These are phyloP conservation scores for Kazachstania kunashirensis DNA, from an alignment of 805 yeast genomes.

Conservation along the genomic window DNA sequence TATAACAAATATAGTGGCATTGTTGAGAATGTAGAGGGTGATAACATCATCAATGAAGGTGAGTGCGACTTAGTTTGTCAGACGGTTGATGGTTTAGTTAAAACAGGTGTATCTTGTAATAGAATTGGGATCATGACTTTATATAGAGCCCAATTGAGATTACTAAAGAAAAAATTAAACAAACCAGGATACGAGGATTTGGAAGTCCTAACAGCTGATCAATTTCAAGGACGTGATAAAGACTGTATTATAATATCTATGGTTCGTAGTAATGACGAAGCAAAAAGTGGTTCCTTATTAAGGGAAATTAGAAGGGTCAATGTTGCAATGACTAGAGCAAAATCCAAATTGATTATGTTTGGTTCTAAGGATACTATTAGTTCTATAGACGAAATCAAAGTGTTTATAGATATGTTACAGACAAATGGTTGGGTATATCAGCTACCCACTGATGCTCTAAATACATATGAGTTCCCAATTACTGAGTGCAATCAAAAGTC, in stretches of 20 bases:
- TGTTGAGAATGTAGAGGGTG: constrained; percentile 50
- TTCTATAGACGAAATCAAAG: constrained; percentile 21
- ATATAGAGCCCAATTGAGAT: constrained; percentile 67
- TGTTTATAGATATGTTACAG: constrained; percentile 51
- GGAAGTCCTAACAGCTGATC: constrained; percentile 88
- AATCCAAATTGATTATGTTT: constrained; percentile 67
- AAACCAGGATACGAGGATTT: constrained; percentile 32
- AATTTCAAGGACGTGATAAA: constrained; percentile 92
- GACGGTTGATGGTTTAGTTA: constrained; percentile 47
- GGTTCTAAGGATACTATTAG: constrained; percentile 61
- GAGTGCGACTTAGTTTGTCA: constrained; percentile 62
- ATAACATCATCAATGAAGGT: constrained; percentile 58
- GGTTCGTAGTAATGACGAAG: constrained; percentile 66
- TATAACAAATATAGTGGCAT: constrained; percentile 54
- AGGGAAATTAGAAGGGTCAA: constrained; percentile 87
- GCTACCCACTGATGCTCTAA: constrained; percentile 38
- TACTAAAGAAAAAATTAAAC: constrained; percentile 30
- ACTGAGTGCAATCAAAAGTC: neutral
- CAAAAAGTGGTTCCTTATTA: constrained; percentile 64
- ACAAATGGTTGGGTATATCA: constrained; percentile 54
- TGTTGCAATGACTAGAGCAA: constrained; percentile 90
- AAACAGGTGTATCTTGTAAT: constrained; percentile 48
- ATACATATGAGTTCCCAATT: constrained; percentile 25
- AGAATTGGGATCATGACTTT: constrained; percentile 83
- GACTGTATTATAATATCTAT: constrained; percentile 83